Conservation (phyloP, 805 yeast genomes). For the Metschnikowia sp. region DNA sequence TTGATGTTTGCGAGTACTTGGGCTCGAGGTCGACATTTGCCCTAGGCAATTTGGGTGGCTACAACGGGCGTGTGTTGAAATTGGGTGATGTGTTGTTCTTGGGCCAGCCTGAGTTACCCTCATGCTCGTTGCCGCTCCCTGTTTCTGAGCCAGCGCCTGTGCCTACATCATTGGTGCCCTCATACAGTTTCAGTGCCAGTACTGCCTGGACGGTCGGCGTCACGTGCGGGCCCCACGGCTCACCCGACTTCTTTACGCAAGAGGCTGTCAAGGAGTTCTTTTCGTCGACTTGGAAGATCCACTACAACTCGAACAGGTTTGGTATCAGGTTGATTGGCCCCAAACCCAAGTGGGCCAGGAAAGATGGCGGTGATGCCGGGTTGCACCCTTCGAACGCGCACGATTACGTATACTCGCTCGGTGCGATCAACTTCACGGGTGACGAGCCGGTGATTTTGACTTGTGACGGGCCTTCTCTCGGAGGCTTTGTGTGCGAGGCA, state of each 20-base stretch:
- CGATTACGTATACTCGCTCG: slow-evolving; percentile 93
- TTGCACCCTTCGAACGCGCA: slow-evolving; percentile 98
- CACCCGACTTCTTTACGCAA: slow-evolving; percentile 86
- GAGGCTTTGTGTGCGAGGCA: slow-evolving; percentile 96
- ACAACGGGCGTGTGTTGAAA: slow-evolving; percentile 87
- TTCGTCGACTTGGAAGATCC: slow-evolving; percentile 82
- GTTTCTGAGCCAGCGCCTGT: slow-evolving; percentile 57
- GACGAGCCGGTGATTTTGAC: slow-evolving; percentile 97
- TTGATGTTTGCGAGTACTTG: slow-evolving; percentile 89
- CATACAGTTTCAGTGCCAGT: slow-evolving; percentile 33
- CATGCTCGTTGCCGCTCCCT: slow-evolving; percentile 72
- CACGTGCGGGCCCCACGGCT: slow-evolving; percentile 96
- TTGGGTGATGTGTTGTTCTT: slow-evolving; percentile 88
- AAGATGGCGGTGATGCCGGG: slow-evolving; percentile 97
- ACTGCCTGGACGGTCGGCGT: slow-evolving; percentile 84
- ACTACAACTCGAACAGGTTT: slow-evolving; percentile 94
- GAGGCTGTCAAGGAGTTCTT: slow-evolving; percentile 79
- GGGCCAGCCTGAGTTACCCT: slow-evolving; percentile 68
- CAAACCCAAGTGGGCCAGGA: slow-evolving; percentile 94
- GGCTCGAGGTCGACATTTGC: slow-evolving; percentile 98
- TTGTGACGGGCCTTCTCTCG: slow-evolving; percentile 96
- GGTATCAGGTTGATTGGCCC: slow-evolving; percentile 95
- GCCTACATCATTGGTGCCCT: slow-evolving; percentile 57
- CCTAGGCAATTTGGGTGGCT: slow-evolving; percentile 88
- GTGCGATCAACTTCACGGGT: slow-evolving; percentile 97